Evolutionary conservation across 2,329 filamentous ascomycete genomes (phyloP).

Genomic region (Fonsecaea multimorphosa): DNA sequence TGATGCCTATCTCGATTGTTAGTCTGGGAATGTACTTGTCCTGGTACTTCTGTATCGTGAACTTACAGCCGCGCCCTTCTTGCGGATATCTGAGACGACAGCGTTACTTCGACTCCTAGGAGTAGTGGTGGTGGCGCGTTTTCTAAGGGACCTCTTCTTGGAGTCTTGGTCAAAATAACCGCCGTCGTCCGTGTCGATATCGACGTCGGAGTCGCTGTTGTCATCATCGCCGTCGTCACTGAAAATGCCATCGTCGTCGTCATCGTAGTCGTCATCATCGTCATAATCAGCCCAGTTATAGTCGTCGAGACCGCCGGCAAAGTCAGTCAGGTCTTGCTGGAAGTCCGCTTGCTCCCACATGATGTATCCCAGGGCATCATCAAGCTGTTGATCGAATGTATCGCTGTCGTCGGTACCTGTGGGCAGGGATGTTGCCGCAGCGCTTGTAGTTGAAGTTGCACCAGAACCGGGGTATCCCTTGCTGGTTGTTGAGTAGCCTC

Average conservation of each 20-base stretch:
- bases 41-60: background rate
- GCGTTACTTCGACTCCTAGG: background rate
- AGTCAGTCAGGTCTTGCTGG: background rate
- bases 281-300: background rate
- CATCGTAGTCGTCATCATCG: background rate
- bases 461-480: background rate
- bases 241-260: background rate
- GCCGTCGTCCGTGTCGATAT: background rate
- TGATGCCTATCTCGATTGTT: background rate
- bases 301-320: background rate
- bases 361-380: conserved; percentile 1
- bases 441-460: background rate
- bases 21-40: background rate
- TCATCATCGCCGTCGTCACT: background rate
- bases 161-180: background rate
- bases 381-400: background rate
- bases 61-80: background rate
- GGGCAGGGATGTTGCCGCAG: background rate
- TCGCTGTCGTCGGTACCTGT: background rate
- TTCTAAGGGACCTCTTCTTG: background rate
- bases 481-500: background rate
- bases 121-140: background rate
- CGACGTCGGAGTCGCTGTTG: background rate
- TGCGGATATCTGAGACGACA: background rate
- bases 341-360: background rate